These are phyloP conservation scores for Claviceps pazoutovae DNA, from an alignment of 2,329 filamentous ascomycete species.

Conservation along the genomic window DNA sequence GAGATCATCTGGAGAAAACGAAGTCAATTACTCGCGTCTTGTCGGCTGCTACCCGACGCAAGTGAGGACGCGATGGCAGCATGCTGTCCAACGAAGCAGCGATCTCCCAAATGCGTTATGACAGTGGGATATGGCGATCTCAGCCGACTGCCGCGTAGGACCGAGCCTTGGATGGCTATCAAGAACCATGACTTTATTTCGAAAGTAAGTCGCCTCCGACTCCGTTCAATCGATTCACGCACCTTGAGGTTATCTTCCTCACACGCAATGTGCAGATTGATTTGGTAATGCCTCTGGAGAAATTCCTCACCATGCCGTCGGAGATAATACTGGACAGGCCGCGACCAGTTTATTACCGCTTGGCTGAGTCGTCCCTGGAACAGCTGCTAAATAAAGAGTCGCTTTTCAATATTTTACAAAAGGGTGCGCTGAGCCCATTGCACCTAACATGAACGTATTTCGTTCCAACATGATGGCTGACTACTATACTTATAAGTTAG, in stretches of 20 bases:
- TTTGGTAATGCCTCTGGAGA: constrained; percentile 55
- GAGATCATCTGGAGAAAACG: not conserved
- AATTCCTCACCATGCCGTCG: constrained; percentile 38
- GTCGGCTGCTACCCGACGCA: not conserved
- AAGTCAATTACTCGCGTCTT: not conserved
- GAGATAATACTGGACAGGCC: constrained; percentile 29
- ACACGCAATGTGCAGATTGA: constrained; percentile 36
- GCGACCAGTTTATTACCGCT: constrained; percentile 44
- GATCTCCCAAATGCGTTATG: constrained; percentile 56
- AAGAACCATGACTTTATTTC: constrained; percentile 52
- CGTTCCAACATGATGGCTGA: not conserved
- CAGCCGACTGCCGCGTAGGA: constrained; percentile 54
- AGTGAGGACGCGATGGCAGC: constrained; percentile 23
- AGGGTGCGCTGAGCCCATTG: constrained; percentile 32
- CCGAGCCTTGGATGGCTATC: constrained; percentile 63
- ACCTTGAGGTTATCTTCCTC: not conserved
- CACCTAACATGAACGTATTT: not conserved
- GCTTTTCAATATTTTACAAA: constrained; percentile 74
- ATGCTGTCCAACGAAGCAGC: constrained; percentile 32
- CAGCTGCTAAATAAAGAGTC: constrained; percentile 63
- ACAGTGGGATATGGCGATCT: constrained; percentile 59
- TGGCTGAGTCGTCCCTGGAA: constrained; percentile 52
- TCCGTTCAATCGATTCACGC: not conserved
- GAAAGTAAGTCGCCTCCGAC: constrained; percentile 32
- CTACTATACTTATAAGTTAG: constrained; percentile 24